Base-by-base conservation (phyloP, 345 rosid genomes). In the Citrus glauca region DNA sequence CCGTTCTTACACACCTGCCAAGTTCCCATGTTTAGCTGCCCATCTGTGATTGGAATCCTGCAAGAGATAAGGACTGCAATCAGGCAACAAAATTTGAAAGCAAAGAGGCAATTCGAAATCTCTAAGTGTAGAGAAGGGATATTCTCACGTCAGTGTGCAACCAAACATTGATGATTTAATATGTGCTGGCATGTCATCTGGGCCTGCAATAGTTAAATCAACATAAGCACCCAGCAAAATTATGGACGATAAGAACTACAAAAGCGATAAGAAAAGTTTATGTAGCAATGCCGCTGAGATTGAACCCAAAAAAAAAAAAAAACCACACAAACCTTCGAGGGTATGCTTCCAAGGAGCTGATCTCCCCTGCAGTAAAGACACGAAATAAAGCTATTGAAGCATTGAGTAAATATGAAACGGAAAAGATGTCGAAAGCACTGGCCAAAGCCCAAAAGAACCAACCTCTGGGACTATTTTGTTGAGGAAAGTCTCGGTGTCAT, bases 151-250 rank as follows among this genome's bases (percentile, higher is more conserved):
- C 68, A 95, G 94, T 24, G 86, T 42, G 67, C 97, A 92, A 74
- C 99, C 98, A 85, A 93, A 92, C 96, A 95, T 90, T 35, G 98
- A 93, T 71, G 99, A 95, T 81, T 95, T 92, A 75, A 95, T 88
- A 82, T 95, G 99, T 24, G 98, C 99, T 10, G 99, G 98, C 99
- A 93, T 93, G 86, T 95, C 99, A 92, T 95, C 98, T 19, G 96
- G 92, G 66, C 98, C 98, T 93, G 88, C 79, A 88, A 68, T 79
- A 74, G 71, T 77, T 48, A 33, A 37, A 57, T 69, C 11, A 69
- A 55, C 38, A 79, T 78, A 10, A 71, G 65, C 68, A 63, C 16
- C 24, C 19, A n/a, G 55, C 27, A 55, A 45, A 71, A 22, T 40
- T 61, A 6, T 11, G 25, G 40, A 50, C 5, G 19, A 11, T 9